Conservation (phyloP, 345 rosid species). For the Toxicodendron radicans region DNA sequence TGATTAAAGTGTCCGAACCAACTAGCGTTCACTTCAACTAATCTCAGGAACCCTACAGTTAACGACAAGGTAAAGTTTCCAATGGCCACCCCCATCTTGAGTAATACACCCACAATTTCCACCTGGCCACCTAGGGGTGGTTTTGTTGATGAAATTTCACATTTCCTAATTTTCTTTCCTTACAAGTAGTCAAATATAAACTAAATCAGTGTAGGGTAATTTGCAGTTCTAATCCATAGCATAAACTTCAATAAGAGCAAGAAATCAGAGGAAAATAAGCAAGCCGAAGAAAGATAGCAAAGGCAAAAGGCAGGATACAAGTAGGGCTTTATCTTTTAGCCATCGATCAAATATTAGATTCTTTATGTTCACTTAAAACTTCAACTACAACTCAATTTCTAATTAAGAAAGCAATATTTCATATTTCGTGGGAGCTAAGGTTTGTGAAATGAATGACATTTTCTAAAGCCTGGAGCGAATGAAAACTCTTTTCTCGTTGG, state of each 20-base stretch:
- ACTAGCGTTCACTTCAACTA: no score
- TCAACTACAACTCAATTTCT: not conserved
- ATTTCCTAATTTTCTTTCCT: no score
- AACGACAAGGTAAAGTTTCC: no score
- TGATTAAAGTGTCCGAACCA: no score
- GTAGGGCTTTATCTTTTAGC: not conserved
- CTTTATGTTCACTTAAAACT: not conserved
- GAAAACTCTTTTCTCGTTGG: constrained; percentile 28
- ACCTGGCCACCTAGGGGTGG: no score
- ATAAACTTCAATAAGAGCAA: not conserved
- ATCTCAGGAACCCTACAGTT: no score
- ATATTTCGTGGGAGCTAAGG: not conserved
- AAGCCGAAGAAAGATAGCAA: not conserved
- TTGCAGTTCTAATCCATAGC: not conserved
- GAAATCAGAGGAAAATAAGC: not conserved
- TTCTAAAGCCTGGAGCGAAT: constrained; percentile 47
- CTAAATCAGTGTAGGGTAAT: no score
- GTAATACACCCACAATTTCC: no score
- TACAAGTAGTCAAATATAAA: no score
- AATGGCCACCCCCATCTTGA: no score
- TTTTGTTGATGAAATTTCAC: no score
- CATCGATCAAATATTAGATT: not conserved
- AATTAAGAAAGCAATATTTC: not conserved
- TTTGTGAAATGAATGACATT: not conserved
- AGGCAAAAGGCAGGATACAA: not conserved